Evolutionary conservation across 139 green algal species (phyloP), one percentile per base, ranked within the genome.

Genomic region (Ettlia oleoabundans): DNA sequence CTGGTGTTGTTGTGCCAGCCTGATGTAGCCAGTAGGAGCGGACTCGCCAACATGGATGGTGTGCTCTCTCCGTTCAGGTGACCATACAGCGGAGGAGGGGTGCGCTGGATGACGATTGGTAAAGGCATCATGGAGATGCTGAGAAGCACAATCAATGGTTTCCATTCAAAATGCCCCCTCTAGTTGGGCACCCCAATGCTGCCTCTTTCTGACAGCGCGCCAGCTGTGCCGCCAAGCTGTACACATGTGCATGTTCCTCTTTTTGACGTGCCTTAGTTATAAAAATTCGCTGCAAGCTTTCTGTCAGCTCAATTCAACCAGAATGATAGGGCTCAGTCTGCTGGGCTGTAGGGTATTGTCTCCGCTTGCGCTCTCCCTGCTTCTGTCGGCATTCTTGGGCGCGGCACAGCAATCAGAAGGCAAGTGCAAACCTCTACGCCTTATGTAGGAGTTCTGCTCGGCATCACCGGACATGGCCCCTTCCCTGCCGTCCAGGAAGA

Each of bases 21-120:
- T n/a, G n/a, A n/a, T n/a, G n/a, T n/a, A n/a, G n/a, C n/a, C n/a
- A n/a, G n/a, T n/a, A n/a, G n/a, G n/a, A n/a, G n/a, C n/a, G n/a
- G n/a, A n/a, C n/a, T 58, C 15, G 47, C 13, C 47, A 58, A 58
- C 47, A 58, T 10, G 47, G 47, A 10, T 15, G 10, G 47, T 15
- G 15, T 65, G 55, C 55, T 28, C 21, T 65, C 18, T 65, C 18
- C 55, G 22, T 51, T 28, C 73, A 80, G 73, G 73, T 98, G 37
- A 96, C 91, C 18, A 95, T 96, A 70, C 92, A 95, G 42, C 82
- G 93, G 26, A 88, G 93, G 33, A 70, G 88, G 2, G 86, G 87
- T 4, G 84, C 93, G 37, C 93, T 96, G 79, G 93, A 96, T 76
- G 94, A 97, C 33, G 84, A 80, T 30, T 82, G 51, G 71, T 83